Conservation (phyloP, 768 basidiomycete genomes). For the Krasilnikovozyma curviuscula region DNA sequence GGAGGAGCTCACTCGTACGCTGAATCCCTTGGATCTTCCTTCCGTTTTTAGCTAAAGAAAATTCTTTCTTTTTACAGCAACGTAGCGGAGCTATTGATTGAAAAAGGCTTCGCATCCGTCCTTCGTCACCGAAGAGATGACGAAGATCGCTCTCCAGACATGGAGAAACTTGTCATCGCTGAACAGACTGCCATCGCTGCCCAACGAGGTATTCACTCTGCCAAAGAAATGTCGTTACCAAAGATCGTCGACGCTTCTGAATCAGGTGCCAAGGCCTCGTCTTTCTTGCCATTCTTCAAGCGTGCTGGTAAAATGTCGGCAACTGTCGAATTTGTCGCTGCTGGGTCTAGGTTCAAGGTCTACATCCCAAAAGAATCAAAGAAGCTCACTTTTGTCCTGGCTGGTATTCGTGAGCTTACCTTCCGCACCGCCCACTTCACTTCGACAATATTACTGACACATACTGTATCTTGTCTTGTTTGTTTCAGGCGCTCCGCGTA, state of each 20-base stretch:
- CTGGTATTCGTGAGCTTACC: slow-evolving; percentile 39
- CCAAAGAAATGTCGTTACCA: slow-evolving; percentile 63
- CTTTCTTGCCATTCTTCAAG: slow-evolving; percentile 82
- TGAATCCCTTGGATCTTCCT: background rate
- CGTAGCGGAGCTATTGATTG: slow-evolving; percentile 77
- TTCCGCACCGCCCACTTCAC: no score
- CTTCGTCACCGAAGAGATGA: slow-evolving; percentile 87
- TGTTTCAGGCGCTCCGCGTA: slow-evolving; percentile 48
- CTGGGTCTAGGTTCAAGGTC: slow-evolving; percentile 91
- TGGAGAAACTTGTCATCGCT: slow-evolving; percentile 85
- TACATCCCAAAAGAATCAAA: slow-evolving; percentile 80
- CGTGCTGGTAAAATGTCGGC: slow-evolving; percentile 64
- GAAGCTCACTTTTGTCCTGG: slow-evolving; percentile 75
- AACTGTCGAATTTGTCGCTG: slow-evolving; percentile 78
- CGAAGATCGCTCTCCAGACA: slow-evolving; percentile 86
- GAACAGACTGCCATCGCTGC: slow-evolving; percentile 70
- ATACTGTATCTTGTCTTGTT: no score
- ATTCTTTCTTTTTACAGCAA: slow-evolving; percentile 36
- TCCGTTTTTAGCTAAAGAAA: slow-evolving; percentile 1
- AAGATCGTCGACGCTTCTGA: slow-evolving; percentile 82
- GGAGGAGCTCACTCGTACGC: slow-evolving; percentile 62
- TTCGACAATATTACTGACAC: slow-evolving; percentile 31
- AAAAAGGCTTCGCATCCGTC: slow-evolving; percentile 74
- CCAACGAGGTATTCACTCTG: slow-evolving; percentile 67
- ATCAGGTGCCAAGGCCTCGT: slow-evolving; percentile 53